These are phyloP conservation scores for Geranium incanum DNA, from an alignment of 441 rosid species.

Conservation along the genomic window DNA sequence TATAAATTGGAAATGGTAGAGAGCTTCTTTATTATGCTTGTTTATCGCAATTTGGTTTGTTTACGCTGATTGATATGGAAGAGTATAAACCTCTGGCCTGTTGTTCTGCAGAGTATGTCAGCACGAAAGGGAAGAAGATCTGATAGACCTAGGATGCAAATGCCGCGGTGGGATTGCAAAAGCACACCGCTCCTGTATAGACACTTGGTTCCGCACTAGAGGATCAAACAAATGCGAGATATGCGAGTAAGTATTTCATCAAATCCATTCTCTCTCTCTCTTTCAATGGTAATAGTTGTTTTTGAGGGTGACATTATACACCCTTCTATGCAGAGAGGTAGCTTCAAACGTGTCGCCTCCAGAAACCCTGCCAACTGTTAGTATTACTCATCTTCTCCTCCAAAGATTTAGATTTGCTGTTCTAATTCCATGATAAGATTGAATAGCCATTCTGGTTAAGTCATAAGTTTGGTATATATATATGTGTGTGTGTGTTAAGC, in stretches of 20 bases:
- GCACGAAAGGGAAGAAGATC: constrained; percentile 71
- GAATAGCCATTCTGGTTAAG: no score
- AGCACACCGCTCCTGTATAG: constrained; percentile 71
- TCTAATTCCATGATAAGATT: no score
- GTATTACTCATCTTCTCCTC: constrained; percentile 28
- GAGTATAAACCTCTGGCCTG: constrained; percentile 3
- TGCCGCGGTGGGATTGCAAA: constrained; percentile 79
- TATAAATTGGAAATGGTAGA: no score
- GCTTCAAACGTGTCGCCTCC: constrained; percentile 66
- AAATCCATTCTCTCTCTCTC: not conserved
- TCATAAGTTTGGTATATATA: no score
- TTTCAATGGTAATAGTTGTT: not conserved
- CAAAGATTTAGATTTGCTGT: no score
- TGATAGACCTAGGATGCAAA: constrained; percentile 74
- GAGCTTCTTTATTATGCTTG: no score
- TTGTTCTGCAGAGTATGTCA: constrained; percentile 56
- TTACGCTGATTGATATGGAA: not conserved
- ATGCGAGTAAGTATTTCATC: constrained; percentile 53
- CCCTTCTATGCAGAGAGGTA: constrained; percentile 41
- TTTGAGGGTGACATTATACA: constrained; percentile 5
- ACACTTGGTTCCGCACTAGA: constrained; percentile 70
- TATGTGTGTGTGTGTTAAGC: no score
- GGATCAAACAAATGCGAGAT: constrained; percentile 89
- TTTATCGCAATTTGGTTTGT: not conserved
- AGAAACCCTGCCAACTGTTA: constrained; percentile 52